These are phyloP conservation scores for Crepidotus variabilis DNA, from an alignment of 768 basidiomycete genomes.

Conservation along the genomic window DNA sequence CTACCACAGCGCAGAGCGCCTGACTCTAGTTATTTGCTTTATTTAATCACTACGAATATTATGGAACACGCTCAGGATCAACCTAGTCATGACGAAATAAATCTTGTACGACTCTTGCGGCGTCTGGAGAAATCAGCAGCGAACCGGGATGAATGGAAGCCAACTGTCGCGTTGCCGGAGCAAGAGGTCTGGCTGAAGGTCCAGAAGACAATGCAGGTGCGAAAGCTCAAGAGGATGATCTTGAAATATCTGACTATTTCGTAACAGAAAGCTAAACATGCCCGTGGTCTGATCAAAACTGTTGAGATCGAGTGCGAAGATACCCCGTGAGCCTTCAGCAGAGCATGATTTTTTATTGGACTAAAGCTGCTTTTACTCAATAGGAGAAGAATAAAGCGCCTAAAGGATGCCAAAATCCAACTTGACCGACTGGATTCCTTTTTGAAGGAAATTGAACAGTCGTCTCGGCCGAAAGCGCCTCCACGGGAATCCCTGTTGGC, in stretches of 20 bases:
- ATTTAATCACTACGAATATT: background rate
- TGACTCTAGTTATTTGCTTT: background rate
- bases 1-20: background rate
- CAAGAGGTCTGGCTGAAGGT: constrained; percentile 50
- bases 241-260: background rate
- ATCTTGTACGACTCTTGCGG: constrained; percentile 57
- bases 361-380: background rate
- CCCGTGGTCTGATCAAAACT: constrained; percentile 51
- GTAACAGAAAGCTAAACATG: constrained; percentile 47
- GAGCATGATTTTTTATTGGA: background rate
- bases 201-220: constrained; percentile 53
- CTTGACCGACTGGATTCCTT: constrained; percentile 54
- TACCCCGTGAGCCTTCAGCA: constrained; percentile 35
- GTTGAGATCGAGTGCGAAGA: constrained; percentile 49
- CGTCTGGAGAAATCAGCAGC: constrained; percentile 54
- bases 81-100: constrained; percentile 58
- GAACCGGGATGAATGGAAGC: constrained; percentile 34
- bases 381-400: constrained; percentile 40
- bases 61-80: constrained; percentile 1
- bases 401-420: constrained; percentile 42
- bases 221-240: constrained; percentile 8
- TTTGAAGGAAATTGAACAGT: constrained; percentile 42
- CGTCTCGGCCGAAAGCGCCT: constrained; percentile 17
- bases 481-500: constrained; percentile 51
- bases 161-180: constrained; percentile 10